Evolutionary conservation across 2,329 filamentous ascomycete genomes (phyloP).

Genomic region (Corynespora cassiicola): DNA sequence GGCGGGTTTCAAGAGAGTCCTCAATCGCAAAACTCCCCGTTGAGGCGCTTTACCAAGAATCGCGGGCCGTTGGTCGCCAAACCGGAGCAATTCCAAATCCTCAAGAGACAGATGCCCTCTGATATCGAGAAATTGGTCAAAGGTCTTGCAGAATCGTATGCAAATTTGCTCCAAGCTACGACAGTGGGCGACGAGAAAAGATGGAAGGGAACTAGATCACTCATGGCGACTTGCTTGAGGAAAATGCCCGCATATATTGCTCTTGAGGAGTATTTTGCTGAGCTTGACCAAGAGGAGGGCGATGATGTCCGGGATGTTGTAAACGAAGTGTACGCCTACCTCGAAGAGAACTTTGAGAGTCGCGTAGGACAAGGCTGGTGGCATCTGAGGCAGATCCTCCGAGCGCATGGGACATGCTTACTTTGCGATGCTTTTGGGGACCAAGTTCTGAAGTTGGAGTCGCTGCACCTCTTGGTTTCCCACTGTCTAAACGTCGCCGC

Average conservation of each 20-base stretch:
- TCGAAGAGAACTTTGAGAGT: constrained; percentile 46
- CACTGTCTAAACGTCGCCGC: constrained; percentile 39
- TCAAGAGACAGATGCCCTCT: constrained; percentile 26
- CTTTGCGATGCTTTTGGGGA: constrained; percentile 46
- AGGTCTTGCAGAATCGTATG: constrained; percentile 39
- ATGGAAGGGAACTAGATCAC: constrained; percentile 43
- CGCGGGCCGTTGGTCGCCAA: constrained; percentile 30
- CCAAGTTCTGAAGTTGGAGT: constrained; percentile 31
- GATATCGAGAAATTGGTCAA: constrained; percentile 38
- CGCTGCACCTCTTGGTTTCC: constrained; percentile 29
- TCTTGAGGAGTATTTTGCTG: constrained; percentile 45
- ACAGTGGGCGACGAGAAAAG: constrained; percentile 21
- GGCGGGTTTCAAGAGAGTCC: constrained; percentile 37
- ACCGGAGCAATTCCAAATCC: constrained; percentile 21
- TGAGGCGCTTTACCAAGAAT: constrained; percentile 25
- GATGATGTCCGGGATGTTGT: constrained; percentile 39
- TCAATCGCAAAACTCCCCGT: constrained; percentile 32
- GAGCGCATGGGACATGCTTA: constrained; percentile 48
- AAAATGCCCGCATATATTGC: constrained; percentile 50
- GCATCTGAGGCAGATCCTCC: constrained; percentile 47
- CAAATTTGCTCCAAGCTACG: constrained; percentile 43
- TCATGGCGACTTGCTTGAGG: constrained; percentile 47
- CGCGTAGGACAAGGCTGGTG: constrained; percentile 44
- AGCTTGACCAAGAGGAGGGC: constrained; percentile 35
- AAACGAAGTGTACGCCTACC: constrained; percentile 47